Evolutionary conservation across 1,139 yeast genomes (phyloP).

Genomic region (Zygosaccharomyces sapae): DNA sequence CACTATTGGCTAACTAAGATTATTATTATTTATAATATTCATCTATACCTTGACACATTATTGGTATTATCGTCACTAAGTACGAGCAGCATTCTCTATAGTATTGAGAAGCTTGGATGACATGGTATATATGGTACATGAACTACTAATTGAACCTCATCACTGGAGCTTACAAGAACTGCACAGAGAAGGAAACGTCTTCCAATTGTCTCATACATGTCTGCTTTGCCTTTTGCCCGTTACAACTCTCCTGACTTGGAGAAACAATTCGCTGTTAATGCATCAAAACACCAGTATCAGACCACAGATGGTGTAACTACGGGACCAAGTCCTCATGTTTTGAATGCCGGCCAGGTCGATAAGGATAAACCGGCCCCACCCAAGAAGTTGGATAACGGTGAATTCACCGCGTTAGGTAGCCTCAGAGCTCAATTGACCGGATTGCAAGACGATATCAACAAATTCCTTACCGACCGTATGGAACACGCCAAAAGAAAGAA

Average conservation of each 20-base stretch:
- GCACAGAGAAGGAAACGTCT: too few species aligned
- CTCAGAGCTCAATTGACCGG: conserved; percentile 62
- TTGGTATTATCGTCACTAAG: background rate
- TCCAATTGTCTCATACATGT: background rate
- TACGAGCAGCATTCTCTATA: background rate
- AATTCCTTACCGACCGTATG: conserved; percentile 61
- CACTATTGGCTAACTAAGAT: background rate
- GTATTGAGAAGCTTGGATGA: too few species aligned
- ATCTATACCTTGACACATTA: background rate
- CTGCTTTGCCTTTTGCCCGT: conserved; percentile 9
- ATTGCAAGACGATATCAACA: conserved; percentile 68
- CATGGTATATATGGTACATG: too few species aligned
- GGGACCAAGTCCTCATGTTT: conserved; percentile 66
- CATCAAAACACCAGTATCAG: conserved; percentile 34
- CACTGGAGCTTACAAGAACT: too few species aligned
- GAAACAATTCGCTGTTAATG: conserved; percentile 24
- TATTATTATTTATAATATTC: background rate
- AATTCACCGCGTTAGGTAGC: conserved; percentile 47
- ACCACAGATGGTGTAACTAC: conserved; percentile 65
- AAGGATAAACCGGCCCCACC: conserved; percentile 63
- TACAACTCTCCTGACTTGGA: conserved; percentile 12
- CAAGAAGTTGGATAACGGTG: conserved; percentile 30
- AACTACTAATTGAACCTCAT: too few species aligned
- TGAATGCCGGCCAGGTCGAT: conserved; percentile 66
- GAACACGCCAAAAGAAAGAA: conserved; percentile 32